Base-by-base conservation (phyloP, 2,329 filamentous ascomycete genomes). In the Neonectria sp. region DNA sequence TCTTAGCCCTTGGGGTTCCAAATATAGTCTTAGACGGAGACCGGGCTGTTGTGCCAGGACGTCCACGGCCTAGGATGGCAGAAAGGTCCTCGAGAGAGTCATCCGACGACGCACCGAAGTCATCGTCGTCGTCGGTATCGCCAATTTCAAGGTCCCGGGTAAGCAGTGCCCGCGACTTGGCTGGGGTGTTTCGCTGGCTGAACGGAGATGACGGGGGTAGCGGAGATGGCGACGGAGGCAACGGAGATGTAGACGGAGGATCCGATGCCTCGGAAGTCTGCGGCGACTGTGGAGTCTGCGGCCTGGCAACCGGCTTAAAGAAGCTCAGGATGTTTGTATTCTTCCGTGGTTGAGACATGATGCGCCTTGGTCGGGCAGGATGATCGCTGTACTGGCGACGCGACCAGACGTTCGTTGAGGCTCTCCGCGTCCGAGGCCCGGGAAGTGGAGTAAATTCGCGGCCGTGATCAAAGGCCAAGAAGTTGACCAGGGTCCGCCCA, bases 61-160 rank as follows among this genome's bases (percentile, higher is more conserved):
- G 75, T 17, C 68, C 66, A 17, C 72, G 71, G 6, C 78, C 74
- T 12, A 82, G 73, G 12, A 82, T 77, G 33, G 73, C 69, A 9
- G 79, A 77, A 2, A 91, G 78, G 49, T 87, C 84, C 6, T 87
- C 85, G 15, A 91, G 83, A 0, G 91, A 91, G 55, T 86, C 86
- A 29, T 89, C 88, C 21, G 90, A 90, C 21, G 75, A 77, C 43
- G 70, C 72, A 43, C 85, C 88, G 71, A 91, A 86, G 31, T 86
- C 86, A 21, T 87, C 87, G n/a, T 93, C 92, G 11, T 92, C 91
- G 74, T 95, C 93, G 0, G 93, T 95, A 60, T 89, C 91, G 52
- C 86, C 86, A 46, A 95, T 92, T 62, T 91, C 82, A 13, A 89
- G 80, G 73, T 89, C 83, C 77, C 89, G 83, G 65, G 84, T 81